A percentile compares a stretch with the other conserved stretches of the same genome.
Evolutionary conservation across 441 rosid species (phyloP).

Genomic region (Syzygium syzygioides): DNA sequence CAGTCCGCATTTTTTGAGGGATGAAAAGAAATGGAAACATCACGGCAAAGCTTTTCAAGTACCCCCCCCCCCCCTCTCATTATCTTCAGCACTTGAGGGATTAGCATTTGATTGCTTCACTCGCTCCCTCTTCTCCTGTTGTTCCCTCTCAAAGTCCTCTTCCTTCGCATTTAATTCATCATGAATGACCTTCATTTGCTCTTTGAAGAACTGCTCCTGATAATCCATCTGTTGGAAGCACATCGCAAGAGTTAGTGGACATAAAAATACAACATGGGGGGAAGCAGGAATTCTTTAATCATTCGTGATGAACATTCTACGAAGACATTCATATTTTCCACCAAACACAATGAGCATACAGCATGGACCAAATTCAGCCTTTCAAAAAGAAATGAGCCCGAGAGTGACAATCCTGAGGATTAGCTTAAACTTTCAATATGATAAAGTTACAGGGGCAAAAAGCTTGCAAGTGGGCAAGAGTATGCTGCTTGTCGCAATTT

Average conservation of each 20-base stretch:
- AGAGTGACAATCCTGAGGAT: neutral
- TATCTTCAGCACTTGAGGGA: conserved; percentile 30
- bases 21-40: neutral
- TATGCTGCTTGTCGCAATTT: too few relatives aligned
- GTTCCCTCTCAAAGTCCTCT: conserved; percentile 67
- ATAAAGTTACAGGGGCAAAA: too few relatives aligned
- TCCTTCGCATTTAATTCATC: conserved; percentile 47
- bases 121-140: conserved; percentile 64
- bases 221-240: conserved; percentile 41
- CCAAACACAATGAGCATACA: neutral
- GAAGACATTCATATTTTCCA: neutral
- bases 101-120: conserved; percentile 33
- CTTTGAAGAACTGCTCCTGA: conserved; percentile 64
- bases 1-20: neutral
- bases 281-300: neutral
- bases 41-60: neutral
- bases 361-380: neutral
- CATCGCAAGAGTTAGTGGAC: neutral
- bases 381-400: neutral
- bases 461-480: too few relatives aligned
- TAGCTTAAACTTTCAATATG: neutral
- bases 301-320: neutral
- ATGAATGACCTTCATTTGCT: conserved; percentile 38
- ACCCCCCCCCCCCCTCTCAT: conserved; percentile 49
- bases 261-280: neutral